A percentile compares a stretch with the other conserved stretches of the same genome.
Conservation (phyloP, 495 filamentous ascomycete genomes). For the Penicillium pancosmium region DNA sequence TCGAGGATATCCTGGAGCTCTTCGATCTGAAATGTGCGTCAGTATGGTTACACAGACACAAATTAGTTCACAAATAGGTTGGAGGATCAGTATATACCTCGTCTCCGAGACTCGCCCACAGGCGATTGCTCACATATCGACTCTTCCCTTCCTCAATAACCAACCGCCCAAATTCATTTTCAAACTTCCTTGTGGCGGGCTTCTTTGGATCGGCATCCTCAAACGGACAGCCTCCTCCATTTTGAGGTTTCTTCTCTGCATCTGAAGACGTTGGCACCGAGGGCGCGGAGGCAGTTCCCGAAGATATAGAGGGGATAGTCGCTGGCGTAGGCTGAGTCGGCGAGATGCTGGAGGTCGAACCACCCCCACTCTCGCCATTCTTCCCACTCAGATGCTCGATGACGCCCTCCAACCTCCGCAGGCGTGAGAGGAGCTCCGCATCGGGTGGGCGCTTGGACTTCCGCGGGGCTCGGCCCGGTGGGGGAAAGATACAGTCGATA, state of each 20-base stretch:
- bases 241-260: slow-evolving; percentile 15
- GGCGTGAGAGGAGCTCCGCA: slow-evolving; percentile 73
- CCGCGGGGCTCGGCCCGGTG: slow-evolving; percentile 77
- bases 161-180: slow-evolving; percentile 76
- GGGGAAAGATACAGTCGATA: slow-evolving; percentile 82
- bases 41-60: slow-evolving; percentile 1
- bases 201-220: slow-evolving; percentile 32
- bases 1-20: slow-evolving; percentile 73
- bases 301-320: neutral
- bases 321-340: slow-evolving; percentile 13
- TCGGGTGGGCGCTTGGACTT: slow-evolving; percentile 68
- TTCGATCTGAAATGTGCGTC: slow-evolving; percentile 56
- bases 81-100: slow-evolving; percentile 57
- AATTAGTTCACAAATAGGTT: neutral
- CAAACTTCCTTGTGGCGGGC: slow-evolving; percentile 40
- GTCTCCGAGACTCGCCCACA: slow-evolving; percentile 87
- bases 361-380: slow-evolving; percentile 14
- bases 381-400: slow-evolving; percentile 64
- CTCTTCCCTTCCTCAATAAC: slow-evolving; percentile 81
- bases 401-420: slow-evolving; percentile 80
- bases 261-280: slow-evolving; percentile 2
- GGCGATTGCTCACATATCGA: slow-evolving; percentile 84
- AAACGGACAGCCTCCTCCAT: slow-evolving; percentile 32
- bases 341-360: slow-evolving; percentile 13
- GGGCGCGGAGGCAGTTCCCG: slow-evolving; percentile 8